Evolutionary conservation across 495 filamentous ascomycete species (phyloP).

Genomic region (Alectoria sarmentosa): DNA sequence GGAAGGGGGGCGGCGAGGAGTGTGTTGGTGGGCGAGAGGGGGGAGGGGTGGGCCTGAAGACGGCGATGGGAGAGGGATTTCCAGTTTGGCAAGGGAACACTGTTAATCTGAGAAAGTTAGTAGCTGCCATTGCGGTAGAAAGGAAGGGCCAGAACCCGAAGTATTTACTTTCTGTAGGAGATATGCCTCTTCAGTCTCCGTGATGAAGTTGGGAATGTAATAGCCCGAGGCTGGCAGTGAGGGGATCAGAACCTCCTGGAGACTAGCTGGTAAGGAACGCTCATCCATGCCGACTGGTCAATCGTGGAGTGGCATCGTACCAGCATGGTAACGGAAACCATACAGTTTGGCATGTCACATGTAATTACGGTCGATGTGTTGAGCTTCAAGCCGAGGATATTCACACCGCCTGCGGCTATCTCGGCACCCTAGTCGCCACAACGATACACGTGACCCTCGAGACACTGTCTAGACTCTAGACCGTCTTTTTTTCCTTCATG

Average conservation of each 20-base stretch:
- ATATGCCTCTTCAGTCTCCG: conserved; percentile 59
- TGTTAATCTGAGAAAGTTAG: conserved; percentile 32
- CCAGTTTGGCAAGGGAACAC: conserved; percentile 72
- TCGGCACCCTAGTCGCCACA: too few relatives aligned
- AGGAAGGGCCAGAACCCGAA: background rate
- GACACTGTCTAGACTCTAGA: too few relatives aligned
- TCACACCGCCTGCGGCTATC: too few relatives aligned
- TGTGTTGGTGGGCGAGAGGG: conserved; percentile 62
- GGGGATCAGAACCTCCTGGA: conserved; percentile 48
- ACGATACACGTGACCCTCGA: too few relatives aligned
- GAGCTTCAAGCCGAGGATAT: background rate
- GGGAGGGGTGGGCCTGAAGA: conserved; percentile 83
- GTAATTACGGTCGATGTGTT: background rate
- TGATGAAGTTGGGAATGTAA: conserved; percentile 87
- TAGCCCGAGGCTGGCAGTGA: conserved; percentile 60
- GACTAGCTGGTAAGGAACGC: conserved; percentile 13
- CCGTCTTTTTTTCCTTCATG: too few relatives aligned
- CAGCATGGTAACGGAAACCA: background rate
- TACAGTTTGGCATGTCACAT: background rate
- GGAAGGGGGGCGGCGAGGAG: conserved; percentile 73
- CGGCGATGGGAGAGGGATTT: conserved; percentile 76
- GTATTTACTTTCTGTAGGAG: conserved; percentile 59
- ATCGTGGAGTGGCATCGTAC: background rate
- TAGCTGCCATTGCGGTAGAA: conserved; percentile 1
- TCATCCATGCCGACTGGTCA: background rate